Evolutionary conservation across 257 asterid genomes (phyloP).

Genomic region (Jaltomata sinuosa): DNA sequence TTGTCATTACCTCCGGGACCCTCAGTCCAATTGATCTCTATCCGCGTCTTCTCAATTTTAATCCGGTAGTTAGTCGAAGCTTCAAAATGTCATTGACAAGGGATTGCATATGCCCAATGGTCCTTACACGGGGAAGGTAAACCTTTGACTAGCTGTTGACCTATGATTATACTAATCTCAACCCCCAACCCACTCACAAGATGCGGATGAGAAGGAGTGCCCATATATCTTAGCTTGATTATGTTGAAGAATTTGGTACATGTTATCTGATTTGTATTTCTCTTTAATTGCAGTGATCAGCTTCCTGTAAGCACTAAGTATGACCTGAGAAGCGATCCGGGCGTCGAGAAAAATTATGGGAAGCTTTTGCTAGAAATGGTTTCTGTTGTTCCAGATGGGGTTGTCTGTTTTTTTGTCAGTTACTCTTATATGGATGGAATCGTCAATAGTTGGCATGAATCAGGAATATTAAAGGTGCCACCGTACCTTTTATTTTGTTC

Average conservation of each 20-base stretch:
- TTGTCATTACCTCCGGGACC: slow-evolving; percentile 95
- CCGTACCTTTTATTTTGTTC: background rate
- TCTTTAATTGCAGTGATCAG: slow-evolving; percentile 60
- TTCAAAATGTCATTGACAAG: slow-evolving; percentile 94
- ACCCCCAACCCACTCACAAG: background rate
- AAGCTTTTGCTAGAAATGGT: slow-evolving; percentile 95
- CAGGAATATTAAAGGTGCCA: slow-evolving; percentile 81
- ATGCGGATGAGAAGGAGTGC: background rate
- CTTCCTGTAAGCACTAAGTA: slow-evolving; percentile 97
- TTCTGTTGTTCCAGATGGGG: slow-evolving; percentile 93
- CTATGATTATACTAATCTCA: background rate
- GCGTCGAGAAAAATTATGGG: slow-evolving; percentile 94
- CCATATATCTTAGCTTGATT: background rate
- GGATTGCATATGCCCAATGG: slow-evolving; percentile 99
- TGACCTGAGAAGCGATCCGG: slow-evolving; percentile 97
- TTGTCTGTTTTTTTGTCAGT: slow-evolving; percentile 95
- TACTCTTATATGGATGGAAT: slow-evolving; percentile 99
- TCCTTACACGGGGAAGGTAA: slow-evolving; percentile 94
- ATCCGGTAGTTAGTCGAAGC: slow-evolving; percentile 93
- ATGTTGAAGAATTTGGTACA: background rate
- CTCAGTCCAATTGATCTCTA: slow-evolving; percentile 98
- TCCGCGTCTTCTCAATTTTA: slow-evolving; percentile 91
- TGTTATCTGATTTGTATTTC: background rate
- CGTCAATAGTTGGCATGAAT: slow-evolving; percentile 96
- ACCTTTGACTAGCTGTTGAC: background rate